Conservation (phyloP, 2,329 filamentous ascomycete genomes). For the Hymenoscyphus scutula region DNA sequence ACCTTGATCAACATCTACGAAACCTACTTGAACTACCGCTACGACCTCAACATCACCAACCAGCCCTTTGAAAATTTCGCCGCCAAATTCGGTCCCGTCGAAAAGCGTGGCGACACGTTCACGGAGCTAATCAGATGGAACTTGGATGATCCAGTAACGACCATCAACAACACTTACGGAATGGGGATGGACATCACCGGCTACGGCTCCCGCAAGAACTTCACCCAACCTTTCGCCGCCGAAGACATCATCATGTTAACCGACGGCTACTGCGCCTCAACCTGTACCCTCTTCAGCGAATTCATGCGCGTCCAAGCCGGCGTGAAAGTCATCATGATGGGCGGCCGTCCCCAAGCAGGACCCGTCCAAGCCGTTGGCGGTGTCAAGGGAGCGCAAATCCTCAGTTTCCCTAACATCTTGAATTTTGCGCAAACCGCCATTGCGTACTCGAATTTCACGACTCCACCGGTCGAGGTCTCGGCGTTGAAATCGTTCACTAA, state of each 20-base stretch:
- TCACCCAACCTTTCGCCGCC: slow-evolving; percentile 36
- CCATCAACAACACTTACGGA: slow-evolving; percentile 12
- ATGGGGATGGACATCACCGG: slow-evolving; percentile 30
- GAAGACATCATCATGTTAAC: slow-evolving; percentile 44
- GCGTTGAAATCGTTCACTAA: slow-evolving; percentile 23
- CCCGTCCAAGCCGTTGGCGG: slow-evolving; percentile 65
- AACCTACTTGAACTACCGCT: slow-evolving; percentile 30
- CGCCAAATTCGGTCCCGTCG: slow-evolving; percentile 16
- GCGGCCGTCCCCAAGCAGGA: slow-evolving; percentile 53
- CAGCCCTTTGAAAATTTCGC: slow-evolving; percentile 17
- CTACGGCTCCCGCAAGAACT: slow-evolving; percentile 24
- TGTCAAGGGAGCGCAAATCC: slow-evolving; percentile 53
- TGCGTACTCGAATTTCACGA: background rate
- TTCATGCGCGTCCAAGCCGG: slow-evolving; percentile 51
- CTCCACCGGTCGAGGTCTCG: slow-evolving; percentile 18
- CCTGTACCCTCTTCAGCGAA: slow-evolving; percentile 57
- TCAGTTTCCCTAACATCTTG: slow-evolving; percentile 24
- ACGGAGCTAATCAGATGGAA: slow-evolving; percentile 19
- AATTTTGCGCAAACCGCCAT: slow-evolving; percentile 19
- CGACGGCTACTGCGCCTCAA: slow-evolving; percentile 58
- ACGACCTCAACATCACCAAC: slow-evolving; percentile 26
- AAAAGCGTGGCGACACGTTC: slow-evolving; percentile 13
- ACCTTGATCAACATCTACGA: slow-evolving; percentile 23
- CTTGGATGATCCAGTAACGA: slow-evolving; percentile 28
- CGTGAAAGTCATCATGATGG: slow-evolving; percentile 56